Conservation (phyloP, 345 rosid genomes). For the Psidium friedrichsthalianum region DNA sequence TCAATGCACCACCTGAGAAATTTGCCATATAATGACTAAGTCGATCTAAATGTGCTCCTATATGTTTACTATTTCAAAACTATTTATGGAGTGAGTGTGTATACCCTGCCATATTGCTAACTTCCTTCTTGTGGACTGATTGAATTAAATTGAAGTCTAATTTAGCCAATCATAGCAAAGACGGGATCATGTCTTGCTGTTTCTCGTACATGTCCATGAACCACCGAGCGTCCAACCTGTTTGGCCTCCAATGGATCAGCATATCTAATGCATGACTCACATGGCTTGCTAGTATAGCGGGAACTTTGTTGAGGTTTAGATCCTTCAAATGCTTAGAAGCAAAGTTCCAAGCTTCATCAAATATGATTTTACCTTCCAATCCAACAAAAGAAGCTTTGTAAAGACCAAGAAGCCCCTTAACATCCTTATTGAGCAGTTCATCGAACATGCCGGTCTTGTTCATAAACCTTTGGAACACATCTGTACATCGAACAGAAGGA, state of each 20-base stretch:
- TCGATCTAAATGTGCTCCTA: not conserved
- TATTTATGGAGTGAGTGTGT: too few relatives aligned
- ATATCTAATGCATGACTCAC: too few relatives aligned
- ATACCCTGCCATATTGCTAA: not conserved
- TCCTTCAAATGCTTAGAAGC: not conserved
- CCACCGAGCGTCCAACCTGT: too few relatives aligned
- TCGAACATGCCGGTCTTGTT: not conserved
- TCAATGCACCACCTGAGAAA: conserved; percentile 6
- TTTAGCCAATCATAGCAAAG: too few relatives aligned
- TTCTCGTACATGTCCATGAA: too few relatives aligned
- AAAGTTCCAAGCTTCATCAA: conserved; percentile 5
- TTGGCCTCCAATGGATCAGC: too few relatives aligned
- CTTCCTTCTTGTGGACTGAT: not conserved
- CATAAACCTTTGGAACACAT: conserved; percentile 5
- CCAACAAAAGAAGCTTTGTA: conserved; percentile 14
- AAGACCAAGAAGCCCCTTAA: conserved; percentile 8
- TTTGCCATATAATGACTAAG: not conserved
- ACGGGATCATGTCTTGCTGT: too few relatives aligned
- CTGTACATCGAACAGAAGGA: not conserved
- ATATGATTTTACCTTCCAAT: not conserved
- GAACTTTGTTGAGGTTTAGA: too few relatives aligned
- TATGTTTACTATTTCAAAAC: too few relatives aligned
- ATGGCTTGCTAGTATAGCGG: too few relatives aligned
- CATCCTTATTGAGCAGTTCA: not conserved
- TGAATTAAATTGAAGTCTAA: not conserved